phyloP scores from a whole-genome alignment of 192 early-diverging fungal species.

The Podila verticillata region DNA sequence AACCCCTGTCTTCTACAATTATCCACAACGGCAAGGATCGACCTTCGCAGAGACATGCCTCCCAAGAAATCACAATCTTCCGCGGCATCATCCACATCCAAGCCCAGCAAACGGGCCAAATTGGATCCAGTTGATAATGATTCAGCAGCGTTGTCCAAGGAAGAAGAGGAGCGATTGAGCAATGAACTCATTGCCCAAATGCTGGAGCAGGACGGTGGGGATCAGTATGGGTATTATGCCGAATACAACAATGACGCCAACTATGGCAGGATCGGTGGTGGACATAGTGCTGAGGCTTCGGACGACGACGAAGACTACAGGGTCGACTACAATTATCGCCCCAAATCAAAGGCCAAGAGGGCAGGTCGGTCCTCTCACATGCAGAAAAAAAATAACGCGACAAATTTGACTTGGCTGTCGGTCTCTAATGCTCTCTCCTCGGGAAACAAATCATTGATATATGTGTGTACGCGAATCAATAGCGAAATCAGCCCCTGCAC shows the following conservation, averaged over 20 bases:
- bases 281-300: conserved; percentile 45
- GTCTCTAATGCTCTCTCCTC: too few species aligned
- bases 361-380: conserved; percentile 18
- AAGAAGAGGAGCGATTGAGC: conserved; percentile 84
- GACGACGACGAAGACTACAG: conserved; percentile 61
- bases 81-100: conserved; percentile 23
- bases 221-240: conserved; percentile 61
- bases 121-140: conserved; percentile 4
- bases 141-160: conserved; percentile 57
- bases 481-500: neutral
- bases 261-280: conserved; percentile 35
- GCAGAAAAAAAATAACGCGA: neutral
- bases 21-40: too few species aligned
- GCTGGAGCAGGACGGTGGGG: conserved; percentile 71
- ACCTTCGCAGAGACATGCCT: conserved; percentile 10
- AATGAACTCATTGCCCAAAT: conserved; percentile 83
- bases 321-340: conserved; percentile 53
- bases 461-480: neutral
- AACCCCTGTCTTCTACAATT: conserved; percentile 2
- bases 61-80: conserved; percentile 33
- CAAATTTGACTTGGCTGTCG: neutral
- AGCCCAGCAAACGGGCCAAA: conserved; percentile 35
- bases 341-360: conserved; percentile 41
- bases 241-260: conserved; percentile 67
- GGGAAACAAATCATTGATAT: too few species aligned